Conservation (phyloP, 2,329 filamentous ascomycete species). For the Nothomitra cinnamomea region DNA sequence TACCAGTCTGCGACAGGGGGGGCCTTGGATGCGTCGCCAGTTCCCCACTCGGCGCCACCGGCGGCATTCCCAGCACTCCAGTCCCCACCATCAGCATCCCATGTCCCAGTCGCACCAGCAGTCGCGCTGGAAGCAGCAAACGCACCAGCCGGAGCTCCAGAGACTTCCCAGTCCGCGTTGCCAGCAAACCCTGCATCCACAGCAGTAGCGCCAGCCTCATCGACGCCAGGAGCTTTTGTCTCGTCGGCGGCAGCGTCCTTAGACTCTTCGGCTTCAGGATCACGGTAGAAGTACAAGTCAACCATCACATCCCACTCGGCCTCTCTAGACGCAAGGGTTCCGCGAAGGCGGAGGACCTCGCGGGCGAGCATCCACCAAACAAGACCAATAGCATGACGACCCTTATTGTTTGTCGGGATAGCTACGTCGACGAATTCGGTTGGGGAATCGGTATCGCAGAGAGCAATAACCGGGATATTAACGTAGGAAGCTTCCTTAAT, state of each 20-base stretch:
- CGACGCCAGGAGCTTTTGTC: constrained; percentile 63
- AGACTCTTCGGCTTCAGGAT: constrained; percentile 98
- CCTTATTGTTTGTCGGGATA: constrained; percentile 99
- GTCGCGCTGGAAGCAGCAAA: constrained; percentile 44
- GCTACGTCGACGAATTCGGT: constrained; percentile 99
- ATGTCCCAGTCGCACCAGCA: constrained; percentile 44
- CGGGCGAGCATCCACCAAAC: constrained; percentile 99
- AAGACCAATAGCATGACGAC: constrained; percentile 94
- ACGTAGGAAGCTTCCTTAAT: constrained; percentile 99
- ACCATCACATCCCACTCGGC: constrained; percentile 98
- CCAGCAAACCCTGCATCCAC: constrained; percentile 62
- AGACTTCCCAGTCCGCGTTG: constrained; percentile 69
- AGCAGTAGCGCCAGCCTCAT: constrained; percentile 66
- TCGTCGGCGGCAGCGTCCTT: constrained; percentile 79
- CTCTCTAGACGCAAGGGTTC: constrained; percentile 91
- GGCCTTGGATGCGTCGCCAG: background rate
- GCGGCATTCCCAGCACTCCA: constrained; percentile 42
- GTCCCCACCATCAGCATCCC: constrained; percentile 49
- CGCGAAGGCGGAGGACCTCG: constrained; percentile 97
- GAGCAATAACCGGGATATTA: constrained; percentile 99
- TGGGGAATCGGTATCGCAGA: constrained; percentile 97
- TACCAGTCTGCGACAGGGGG: background rate
- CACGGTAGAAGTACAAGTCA: constrained; percentile 99
- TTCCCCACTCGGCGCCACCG: constrained; percentile 15
- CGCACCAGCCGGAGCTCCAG: constrained; percentile 44